Base-by-base conservation (phyloP, 257 asterid species). In the Solanum ahanhuiri region DNA sequence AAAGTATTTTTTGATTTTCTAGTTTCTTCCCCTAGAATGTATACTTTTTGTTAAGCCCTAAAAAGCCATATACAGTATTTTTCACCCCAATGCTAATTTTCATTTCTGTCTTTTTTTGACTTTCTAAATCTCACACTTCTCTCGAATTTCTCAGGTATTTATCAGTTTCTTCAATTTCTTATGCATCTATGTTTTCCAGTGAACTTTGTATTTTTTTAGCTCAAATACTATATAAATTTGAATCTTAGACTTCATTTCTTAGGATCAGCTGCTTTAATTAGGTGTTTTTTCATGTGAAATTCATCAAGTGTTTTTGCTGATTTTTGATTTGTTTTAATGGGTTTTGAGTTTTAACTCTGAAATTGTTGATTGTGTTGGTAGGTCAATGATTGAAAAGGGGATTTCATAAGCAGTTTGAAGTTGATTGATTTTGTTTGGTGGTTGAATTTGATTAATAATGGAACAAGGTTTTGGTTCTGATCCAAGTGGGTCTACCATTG, bases 401-500 rank as follows among this genome's bases (percentile, higher is more conserved):
- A 75, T 75, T 37, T 70, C 12, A 33, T 9, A 17, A 20, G 43
- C 41, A 6, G 12, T 12, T 76, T 76, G 54, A 63, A 77, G 83
- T 63, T 54, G 86, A 41, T 77, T 77, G 58, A 39, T 37, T 75
- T 39, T 28, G 75, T 6, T 67, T 3, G 37, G 22, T 28, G 8
- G 81, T 34, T 72, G 81, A 72, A 18, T 72, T 72, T n/a, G 48
- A 72, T 72, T 2, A 28, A 73, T 81, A 87, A 96, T 95, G 99
- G 98, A 94, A 87, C 95, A 90, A 89, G 93, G 92, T 83, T 58
- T 88, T 30, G 91, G 91, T 88, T 87, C 96, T 1, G 88, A 87
- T 60, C 89, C 90, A 7, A 67, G 89, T 83, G 86, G 43, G n/a
- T 70, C 43, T 9, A 31, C 77, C 6, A 70, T 94, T 79, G 99